Conservation (phyloP, 371 early-diverging fungal genomes). For the Entomophthora muscae region DNA sequence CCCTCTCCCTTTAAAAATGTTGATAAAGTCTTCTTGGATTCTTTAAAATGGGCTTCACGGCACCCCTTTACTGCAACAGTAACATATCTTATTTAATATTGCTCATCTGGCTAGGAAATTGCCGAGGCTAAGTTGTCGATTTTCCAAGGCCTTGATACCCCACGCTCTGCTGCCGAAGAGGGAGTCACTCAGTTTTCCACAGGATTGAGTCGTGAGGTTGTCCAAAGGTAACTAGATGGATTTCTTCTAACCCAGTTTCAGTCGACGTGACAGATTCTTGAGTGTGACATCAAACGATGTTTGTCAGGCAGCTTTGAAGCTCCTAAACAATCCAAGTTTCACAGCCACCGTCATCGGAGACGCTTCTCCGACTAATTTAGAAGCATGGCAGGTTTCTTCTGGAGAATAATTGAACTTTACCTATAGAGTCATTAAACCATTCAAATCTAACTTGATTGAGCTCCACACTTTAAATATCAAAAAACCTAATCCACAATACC, state of each 20-base stretch:
- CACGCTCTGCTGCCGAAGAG: slow-evolving; percentile 67
- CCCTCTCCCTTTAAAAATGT: slow-evolving; percentile 62
- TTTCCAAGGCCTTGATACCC: slow-evolving; percentile 68
- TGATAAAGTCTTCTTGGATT: slow-evolving; percentile 33
- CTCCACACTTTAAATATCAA: no score
- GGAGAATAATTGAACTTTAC: background rate
- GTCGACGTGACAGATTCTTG: background rate
- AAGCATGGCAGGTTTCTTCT: background rate
- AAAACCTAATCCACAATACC: no score
- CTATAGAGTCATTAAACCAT: no score
- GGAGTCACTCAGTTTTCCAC: slow-evolving; percentile 42
- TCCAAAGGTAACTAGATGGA: background rate
- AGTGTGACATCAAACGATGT: background rate
- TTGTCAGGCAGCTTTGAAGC: background rate
- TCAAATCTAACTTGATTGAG: no score
- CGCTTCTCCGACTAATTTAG: background rate
- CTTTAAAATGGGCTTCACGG: slow-evolving; percentile 44
- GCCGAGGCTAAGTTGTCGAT: slow-evolving; percentile 83
- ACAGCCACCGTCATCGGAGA: background rate
- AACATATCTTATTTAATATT: background rate
- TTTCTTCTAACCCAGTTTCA: background rate
- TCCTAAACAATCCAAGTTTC: background rate
- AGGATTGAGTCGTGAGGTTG: background rate
- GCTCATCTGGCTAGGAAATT: slow-evolving; percentile 30
- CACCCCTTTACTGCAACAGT: slow-evolving; percentile 24